These are phyloP conservation scores for Penicillium cataractarum DNA, from an alignment of 495 filamentous ascomycete species.

Conservation along the genomic window DNA sequence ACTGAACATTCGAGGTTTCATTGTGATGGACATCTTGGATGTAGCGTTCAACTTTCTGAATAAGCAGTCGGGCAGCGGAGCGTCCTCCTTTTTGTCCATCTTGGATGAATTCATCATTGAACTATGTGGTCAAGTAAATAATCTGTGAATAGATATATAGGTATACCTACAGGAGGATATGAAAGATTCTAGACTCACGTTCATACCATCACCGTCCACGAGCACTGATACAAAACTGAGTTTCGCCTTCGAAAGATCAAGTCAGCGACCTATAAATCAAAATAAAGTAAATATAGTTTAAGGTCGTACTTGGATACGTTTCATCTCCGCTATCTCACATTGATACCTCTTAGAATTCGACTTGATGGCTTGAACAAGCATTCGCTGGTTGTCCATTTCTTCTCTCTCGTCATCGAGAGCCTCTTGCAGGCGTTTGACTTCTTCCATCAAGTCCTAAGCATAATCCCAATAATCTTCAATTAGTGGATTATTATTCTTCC, in stretches of 20 bases:
- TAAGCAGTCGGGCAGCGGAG: constrained; percentile 26
- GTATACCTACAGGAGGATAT: not conserved
- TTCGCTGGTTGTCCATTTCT: constrained; percentile 12
- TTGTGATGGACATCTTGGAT: constrained; percentile 14
- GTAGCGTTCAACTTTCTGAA: constrained; percentile 17
- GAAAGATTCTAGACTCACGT: constrained; percentile 18
- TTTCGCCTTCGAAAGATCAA: constrained; percentile 16
- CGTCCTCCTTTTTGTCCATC: constrained; percentile 29
- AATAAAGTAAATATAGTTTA: not conserved
- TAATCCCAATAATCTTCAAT: not conserved
- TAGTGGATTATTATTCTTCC: not conserved
- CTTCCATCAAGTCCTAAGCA: constrained; percentile 17
- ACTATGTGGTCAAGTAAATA: constrained; percentile 12
- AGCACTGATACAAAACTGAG: constrained; percentile 33
- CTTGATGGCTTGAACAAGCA: not conserved
- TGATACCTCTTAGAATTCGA: constrained; percentile 4
- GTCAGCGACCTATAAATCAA: not conserved
- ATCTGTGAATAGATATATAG: too few relatives aligned
- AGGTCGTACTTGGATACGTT: constrained; percentile 19
- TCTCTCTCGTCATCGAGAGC: constrained; percentile 14
- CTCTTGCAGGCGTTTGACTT: constrained; percentile 14
- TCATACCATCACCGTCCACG: constrained; percentile 39
- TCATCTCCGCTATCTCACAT: constrained; percentile 14
- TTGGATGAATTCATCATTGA: constrained; percentile 24
- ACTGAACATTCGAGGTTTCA: constrained; percentile 21